Evolutionary conservation across 306 rosid genomes (phyloP), one percentile per base, ranked within the genome.

Genomic region (Leucaena leucocephala): DNA sequence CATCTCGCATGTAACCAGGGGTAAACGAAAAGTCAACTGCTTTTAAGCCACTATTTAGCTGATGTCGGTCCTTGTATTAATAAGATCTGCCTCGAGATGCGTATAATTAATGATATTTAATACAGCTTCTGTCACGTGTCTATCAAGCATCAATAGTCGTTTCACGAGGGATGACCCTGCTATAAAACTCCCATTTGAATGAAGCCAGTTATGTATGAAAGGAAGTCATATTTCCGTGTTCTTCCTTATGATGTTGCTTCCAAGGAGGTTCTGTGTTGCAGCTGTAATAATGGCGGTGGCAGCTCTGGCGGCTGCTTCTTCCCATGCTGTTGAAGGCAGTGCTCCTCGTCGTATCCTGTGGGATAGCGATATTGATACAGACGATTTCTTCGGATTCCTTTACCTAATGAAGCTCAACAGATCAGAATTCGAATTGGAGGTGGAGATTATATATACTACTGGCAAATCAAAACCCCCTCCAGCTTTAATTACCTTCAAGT

Each of bases 281-380:
- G 38, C 77, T 14, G 39, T 83, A 22, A 62, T 84, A 33, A 63
- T 86, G 63, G 21, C 75, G 58, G 27, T 84, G 39, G 93, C 58
- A 80, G 71, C 66, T 34, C 36, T 85, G 63, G 82, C 84, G 78
- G 83, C 54, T 76, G 55, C 27, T 50, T 1, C n/a, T 81, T 78
- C 84, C 33, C 64, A 15, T 43, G 40, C 68, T 2, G 90, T 68
- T 19, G 88, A 87, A 58, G 90, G 76, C 46, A 76, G 76, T 27
- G 27, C 27, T 36, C 90, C 94, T 54, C 89, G 80, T 38, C 84
- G 98, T 80, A 88, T 95, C 90, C 92, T 95, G 16, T 76, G 93
- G 88, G 98, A 95, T 75, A 87, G 98, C 0, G 98, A 95, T 69
- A 91, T 93, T 5, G 97, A 95, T 59, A 87, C 97, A 5, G 98